Evolutionary conservation across 1,284 basidiomycete species (phyloP).

Genomic region (Waitea zeae): DNA sequence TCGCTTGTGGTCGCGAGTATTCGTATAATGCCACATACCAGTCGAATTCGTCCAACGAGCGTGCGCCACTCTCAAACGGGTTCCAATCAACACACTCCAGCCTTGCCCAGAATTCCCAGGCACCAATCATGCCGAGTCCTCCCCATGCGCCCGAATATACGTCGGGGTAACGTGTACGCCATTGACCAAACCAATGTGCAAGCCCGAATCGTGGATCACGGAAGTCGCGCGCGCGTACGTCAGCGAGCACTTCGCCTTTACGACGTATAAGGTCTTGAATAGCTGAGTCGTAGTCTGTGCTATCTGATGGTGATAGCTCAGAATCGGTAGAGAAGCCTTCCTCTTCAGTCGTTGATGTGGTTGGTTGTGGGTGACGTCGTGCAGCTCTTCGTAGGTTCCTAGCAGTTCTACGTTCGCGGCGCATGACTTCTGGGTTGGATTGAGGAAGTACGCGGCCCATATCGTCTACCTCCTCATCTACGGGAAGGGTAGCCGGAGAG

Average conservation of each 20-base stretch:
- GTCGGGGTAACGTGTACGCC: constrained; percentile 64
- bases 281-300: constrained; percentile 54
- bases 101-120: constrained; percentile 93
- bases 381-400: constrained; percentile 24
- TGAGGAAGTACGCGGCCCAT: constrained; percentile 35
- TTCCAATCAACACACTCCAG: constrained; percentile 82
- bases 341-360: too few relatives aligned
- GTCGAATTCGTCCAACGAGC: constrained; percentile 58
- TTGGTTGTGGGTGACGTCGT: constrained; percentile 9
- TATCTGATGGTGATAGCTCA: constrained; percentile 46
- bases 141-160: constrained; percentile 84
- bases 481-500: constrained; percentile 17
- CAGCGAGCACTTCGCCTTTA: constrained; percentile 46
- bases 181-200: constrained; percentile 56
- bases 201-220: constrained; percentile 64
- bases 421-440: constrained; percentile 24
- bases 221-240: constrained; percentile 83
- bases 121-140: constrained; percentile 73
- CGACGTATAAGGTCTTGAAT: constrained; percentile 33
- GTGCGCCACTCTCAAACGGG: constrained; percentile 53
- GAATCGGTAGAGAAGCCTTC: constrained; percentile 83
- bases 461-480: constrained; percentile 39
- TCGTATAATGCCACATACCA: constrained; percentile 73
- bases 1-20: constrained; percentile 45
- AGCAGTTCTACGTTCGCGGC: constrained; percentile 35